A percentile compares a stretch with the other conserved stretches of the same genome.
These are phyloP conservation scores for Coniochaeta sp. DNA, from an alignment of 2,329 filamentous ascomycete genomes.

Conservation along the genomic window DNA sequence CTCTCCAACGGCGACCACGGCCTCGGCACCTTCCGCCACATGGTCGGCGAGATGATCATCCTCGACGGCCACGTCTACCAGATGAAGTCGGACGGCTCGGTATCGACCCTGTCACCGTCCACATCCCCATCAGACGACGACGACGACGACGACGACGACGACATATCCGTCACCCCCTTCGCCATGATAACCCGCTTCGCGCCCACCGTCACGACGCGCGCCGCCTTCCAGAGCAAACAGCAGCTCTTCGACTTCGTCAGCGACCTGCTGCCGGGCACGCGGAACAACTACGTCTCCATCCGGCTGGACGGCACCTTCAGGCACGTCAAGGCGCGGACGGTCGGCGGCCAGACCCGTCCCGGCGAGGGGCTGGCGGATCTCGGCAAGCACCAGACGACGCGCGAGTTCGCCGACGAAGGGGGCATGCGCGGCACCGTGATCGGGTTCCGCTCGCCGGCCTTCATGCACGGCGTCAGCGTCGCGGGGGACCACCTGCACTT, in stretches of 20 bases:
- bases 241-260: constrained; percentile 14
- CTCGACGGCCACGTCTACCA: constrained; percentile 23
- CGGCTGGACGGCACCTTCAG: constrained; percentile 21
- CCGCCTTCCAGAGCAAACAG: constrained; percentile 19
- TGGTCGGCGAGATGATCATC: constrained; percentile 27
- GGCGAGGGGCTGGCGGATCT: constrained; percentile 20
- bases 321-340: constrained; percentile 21
- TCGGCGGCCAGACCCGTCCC: constrained; percentile 19
- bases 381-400: constrained; percentile 18
- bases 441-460: constrained; percentile 24
- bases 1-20: constrained; percentile 24
- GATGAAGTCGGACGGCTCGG: constrained; percentile 25
- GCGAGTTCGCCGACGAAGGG: constrained; percentile 13
- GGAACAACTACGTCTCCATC: constrained; percentile 22
- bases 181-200: constrained; percentile 23
- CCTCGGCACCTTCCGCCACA: constrained; percentile 25
- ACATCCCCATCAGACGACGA: background rate
- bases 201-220: constrained; percentile 12
- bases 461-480: constrained; percentile 24
- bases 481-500: constrained; percentile 27
- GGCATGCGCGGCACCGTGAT: constrained; percentile 18
- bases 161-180: constrained; percentile 20
- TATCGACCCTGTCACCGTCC: constrained; percentile 14
- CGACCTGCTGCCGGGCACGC: constrained; percentile 14
- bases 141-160: too few species aligned